These are phyloP conservation scores for Maudiozyma pseudohumilis DNA, from an alignment of 805 yeast species.

Conservation along the genomic window DNA sequence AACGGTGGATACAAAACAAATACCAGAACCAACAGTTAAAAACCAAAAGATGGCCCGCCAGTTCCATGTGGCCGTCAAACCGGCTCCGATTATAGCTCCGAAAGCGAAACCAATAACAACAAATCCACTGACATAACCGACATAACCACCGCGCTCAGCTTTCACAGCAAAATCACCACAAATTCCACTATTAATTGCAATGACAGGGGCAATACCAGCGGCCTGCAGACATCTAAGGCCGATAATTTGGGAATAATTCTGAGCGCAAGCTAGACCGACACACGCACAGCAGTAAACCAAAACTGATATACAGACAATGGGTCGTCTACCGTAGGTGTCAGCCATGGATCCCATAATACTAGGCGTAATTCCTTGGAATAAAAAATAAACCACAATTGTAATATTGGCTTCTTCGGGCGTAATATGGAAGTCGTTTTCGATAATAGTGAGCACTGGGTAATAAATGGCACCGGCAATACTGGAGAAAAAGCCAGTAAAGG, in stretches of 20 bases:
- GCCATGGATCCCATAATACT: constrained; percentile 57
- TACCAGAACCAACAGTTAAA: constrained; percentile 52
- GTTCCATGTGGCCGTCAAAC: constrained; percentile 34
- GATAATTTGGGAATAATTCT: constrained; percentile 49
- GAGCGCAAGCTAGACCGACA: constrained; percentile 52
- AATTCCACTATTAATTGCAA: constrained; percentile 59
- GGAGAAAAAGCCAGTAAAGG: constrained; percentile 51
- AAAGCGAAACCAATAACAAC: constrained; percentile 68
- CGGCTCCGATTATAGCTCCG: constrained; percentile 58
- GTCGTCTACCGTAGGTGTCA: constrained; percentile 65
- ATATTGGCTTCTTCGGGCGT: constrained; percentile 51
- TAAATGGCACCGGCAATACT: constrained; percentile 68
- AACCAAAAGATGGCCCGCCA: constrained; percentile 80
- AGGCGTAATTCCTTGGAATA: constrained; percentile 72
- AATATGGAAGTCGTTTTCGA: constrained; percentile 46
- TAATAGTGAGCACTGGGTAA: constrained; percentile 60
- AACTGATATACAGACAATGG: constrained; percentile 47
- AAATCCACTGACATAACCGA: constrained; percentile 58
- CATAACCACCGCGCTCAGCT: constrained; percentile 57
- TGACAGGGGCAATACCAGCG: constrained; percentile 63
- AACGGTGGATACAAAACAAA: constrained; percentile 29
- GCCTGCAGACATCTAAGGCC: constrained; percentile 67
- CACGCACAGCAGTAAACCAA: constrained; percentile 49
- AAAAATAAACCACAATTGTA: constrained; percentile 67
- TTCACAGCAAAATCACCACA: constrained; percentile 65